A percentile compares a stretch with the other conserved stretches of the same genome.
Conservation (phyloP, 352 stramenopile genomes). For the Pythium sukuiense region DNA sequence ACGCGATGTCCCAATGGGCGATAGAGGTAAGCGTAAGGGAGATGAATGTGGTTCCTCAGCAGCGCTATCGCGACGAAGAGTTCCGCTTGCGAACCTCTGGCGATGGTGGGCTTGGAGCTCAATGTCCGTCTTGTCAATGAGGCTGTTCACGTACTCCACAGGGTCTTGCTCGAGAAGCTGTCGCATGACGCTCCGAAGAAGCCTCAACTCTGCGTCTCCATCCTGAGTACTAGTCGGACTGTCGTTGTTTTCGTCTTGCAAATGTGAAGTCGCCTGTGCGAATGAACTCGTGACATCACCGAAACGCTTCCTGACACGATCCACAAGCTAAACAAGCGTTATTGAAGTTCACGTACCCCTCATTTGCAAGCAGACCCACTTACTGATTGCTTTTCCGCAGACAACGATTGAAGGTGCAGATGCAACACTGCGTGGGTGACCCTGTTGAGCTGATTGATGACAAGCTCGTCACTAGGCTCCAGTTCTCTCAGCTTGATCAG, state of each 20-base stretch:
- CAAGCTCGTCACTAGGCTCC: conserved; percentile 13
- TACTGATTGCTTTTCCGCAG: conserved; percentile 38
- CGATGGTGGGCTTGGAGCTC: conserved; percentile 44
- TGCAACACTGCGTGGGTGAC: conserved; percentile 45
- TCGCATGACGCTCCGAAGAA: conserved; percentile 42
- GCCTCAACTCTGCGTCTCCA: conserved; percentile 27
- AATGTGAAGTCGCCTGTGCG: not conserved
- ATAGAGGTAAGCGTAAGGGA: conserved; percentile 25
- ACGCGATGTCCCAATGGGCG: conserved; percentile 22
- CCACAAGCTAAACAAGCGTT: conserved; percentile 34
- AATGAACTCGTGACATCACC: not conserved
- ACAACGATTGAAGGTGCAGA: conserved; percentile 38
- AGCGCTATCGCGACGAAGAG: conserved; percentile 22
- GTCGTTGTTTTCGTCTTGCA: not conserved
- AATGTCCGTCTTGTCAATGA: conserved; percentile 40
- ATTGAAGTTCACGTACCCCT: not conserved
- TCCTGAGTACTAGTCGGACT: not conserved
- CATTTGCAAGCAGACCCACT: conserved; percentile 5
- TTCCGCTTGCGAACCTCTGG: conserved; percentile 33
- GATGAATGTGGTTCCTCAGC: conserved; percentile 30
- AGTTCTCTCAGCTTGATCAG: conserved; percentile 36
- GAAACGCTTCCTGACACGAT: conserved; percentile 41
- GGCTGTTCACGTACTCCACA: conserved; percentile 41
- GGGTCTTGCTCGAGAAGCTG: conserved; percentile 44
- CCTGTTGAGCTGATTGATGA: conserved; percentile 33